phyloP scores from a whole-genome alignment of 2,329 filamentous ascomycete genomes.

The Ceratocystis destructans region DNA sequence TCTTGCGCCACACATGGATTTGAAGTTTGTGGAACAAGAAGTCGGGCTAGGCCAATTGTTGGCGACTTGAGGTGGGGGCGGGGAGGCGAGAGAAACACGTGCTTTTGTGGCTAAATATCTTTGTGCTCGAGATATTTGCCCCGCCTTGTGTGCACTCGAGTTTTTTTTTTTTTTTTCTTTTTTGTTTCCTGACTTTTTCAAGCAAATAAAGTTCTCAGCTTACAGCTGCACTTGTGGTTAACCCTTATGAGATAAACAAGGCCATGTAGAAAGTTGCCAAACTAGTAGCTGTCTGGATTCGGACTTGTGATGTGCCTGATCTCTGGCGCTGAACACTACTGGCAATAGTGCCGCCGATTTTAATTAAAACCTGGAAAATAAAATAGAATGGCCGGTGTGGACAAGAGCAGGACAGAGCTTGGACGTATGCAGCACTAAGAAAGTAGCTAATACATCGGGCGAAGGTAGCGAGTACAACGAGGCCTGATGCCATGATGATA shows the following conservation, averaged over 20 bases:
- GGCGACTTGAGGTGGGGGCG: background rate
- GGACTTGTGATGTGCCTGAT: background rate
- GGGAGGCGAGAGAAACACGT: slow-evolving; percentile 9
- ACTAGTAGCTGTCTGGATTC: background rate
- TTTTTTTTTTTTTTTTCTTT: background rate
- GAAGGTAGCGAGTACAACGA: no score
- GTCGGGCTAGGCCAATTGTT: background rate
- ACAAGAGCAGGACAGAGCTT: background rate
- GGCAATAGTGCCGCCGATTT: background rate
- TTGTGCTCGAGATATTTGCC: background rate
- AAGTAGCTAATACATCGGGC: background rate
- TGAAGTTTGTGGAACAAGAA: background rate
- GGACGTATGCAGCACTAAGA: background rate
- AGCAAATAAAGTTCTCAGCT: background rate
- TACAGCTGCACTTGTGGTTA: background rate
- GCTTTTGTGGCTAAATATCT: slow-evolving; percentile 3
- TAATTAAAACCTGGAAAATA: background rate
- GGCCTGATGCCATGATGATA: background rate
- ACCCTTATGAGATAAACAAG: background rate
- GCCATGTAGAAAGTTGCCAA: background rate
- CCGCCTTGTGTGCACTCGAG: background rate
- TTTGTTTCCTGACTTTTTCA: background rate
- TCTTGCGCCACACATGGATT: background rate
- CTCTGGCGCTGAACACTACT: background rate
- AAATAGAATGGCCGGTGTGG: background rate